These are phyloP conservation scores for Penicillium mononematosum DNA, from an alignment of 495 filamentous ascomycete genomes.

Conservation along the genomic window DNA sequence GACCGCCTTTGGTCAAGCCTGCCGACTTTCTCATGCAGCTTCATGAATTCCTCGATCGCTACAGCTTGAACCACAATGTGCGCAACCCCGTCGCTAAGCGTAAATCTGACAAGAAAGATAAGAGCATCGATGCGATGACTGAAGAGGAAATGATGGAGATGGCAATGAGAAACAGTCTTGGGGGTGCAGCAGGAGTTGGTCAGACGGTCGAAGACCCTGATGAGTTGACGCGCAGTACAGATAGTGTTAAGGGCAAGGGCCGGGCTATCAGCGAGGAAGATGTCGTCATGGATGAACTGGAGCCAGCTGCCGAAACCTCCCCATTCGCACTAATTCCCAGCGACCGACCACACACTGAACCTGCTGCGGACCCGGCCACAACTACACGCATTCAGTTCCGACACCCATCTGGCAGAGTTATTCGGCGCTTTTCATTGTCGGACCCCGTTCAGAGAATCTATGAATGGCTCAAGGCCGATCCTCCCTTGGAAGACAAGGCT, in stretches of 20 bases:
- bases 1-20: slow-evolving; percentile 69
- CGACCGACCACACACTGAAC: slow-evolving; percentile 73
- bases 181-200: slow-evolving; percentile 31
- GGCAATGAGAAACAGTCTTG: slow-evolving; percentile 84
- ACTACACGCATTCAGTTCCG: slow-evolving; percentile 90
- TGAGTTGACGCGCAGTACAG: slow-evolving; percentile 67
- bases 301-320: slow-evolving; percentile 34
- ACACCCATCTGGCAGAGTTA: slow-evolving; percentile 74
- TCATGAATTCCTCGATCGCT: slow-evolving; percentile 93
- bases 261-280: slow-evolving; percentile 47
- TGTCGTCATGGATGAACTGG: slow-evolving; percentile 32
- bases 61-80: slow-evolving; percentile 80
- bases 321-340: slow-evolving; percentile 67
- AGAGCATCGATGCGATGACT: slow-evolving; percentile 82
- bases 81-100: slow-evolving; percentile 88
- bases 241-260: slow-evolving; percentile 65
- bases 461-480: slow-evolving; percentile 92
- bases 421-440: slow-evolving; percentile 76
- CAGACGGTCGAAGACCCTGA: slow-evolving; percentile 70
- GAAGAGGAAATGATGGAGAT: slow-evolving; percentile 96
- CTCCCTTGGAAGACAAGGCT: slow-evolving; percentile 66
- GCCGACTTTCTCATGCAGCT: slow-evolving; percentile 86
- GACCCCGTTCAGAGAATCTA: slow-evolving; percentile 82
- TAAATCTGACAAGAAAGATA: slow-evolving; percentile 68
- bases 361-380: slow-evolving; percentile 61